These are phyloP conservation scores for Actinomucor elegans DNA, from an alignment of 371 early-diverging fungal species.

Conservation along the genomic window DNA sequence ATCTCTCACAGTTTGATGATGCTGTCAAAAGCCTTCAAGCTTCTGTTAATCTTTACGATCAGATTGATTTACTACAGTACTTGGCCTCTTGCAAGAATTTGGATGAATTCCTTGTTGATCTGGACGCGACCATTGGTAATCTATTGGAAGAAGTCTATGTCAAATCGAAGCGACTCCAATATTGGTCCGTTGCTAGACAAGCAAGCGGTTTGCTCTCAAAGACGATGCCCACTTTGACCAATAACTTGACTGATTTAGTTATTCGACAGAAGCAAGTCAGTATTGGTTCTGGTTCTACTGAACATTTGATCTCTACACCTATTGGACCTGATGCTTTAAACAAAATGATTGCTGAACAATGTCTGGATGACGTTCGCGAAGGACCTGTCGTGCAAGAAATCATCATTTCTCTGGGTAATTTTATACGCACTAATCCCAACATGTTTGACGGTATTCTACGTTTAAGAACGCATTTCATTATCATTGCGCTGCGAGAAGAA, in stretches of 20 bases:
- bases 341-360: conserved; percentile 63
- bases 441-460: conserved; percentile 86
- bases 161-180: conserved; percentile 70
- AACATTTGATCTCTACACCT: conserved; percentile 69
- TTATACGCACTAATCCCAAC: conserved; percentile 67
- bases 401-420: conserved; percentile 75
- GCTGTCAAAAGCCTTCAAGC: conserved; percentile 64
- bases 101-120: conserved; percentile 48
- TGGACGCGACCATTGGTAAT: conserved; percentile 60
- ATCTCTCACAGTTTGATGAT: conserved; percentile 58
- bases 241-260: conserved; percentile 81
- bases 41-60: conserved; percentile 82
- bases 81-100: conserved; percentile 70
- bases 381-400: conserved; percentile 86
- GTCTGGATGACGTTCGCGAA: conserved; percentile 80
- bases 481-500: conserved; percentile 86
- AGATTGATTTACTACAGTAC: conserved; percentile 81
- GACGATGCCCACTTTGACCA: conserved; percentile 72
- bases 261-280: conserved; percentile 81
- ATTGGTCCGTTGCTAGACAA: conserved; percentile 86
- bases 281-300: conserved; percentile 71
- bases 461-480: conserved; percentile 78
- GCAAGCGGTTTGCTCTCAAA: conserved; percentile 79
- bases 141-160: conserved; percentile 83
- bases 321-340: conserved; percentile 67